Evolutionary conservation across 805 yeast genomes (phyloP).

Genomic region (Saturnispora zaruensis): DNA sequence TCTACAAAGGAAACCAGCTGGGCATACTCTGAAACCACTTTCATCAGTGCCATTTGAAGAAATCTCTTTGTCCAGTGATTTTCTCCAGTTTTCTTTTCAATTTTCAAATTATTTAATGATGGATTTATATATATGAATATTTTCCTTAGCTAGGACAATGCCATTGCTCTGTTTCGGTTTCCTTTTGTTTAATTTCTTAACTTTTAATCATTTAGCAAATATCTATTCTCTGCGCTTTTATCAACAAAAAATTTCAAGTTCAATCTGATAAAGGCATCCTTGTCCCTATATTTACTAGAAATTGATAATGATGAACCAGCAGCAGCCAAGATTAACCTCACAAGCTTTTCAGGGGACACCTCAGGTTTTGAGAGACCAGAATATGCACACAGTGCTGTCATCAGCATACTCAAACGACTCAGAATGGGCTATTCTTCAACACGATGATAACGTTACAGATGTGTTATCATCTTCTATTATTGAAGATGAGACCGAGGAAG

Average conservation of each 20-base stretch:
- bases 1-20: slow-evolving; percentile 52
- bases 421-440: slow-evolving; percentile 5
- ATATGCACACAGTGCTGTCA: background rate
- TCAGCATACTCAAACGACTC: background rate
- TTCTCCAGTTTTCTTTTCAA: background rate
- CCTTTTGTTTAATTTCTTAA: background rate
- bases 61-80: background rate
- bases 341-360: background rate
- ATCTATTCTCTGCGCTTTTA: background rate
- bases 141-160: background rate
- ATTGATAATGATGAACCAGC: background rate
- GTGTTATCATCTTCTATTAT: slow-evolving; percentile 1
- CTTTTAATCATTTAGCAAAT: background rate
- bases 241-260: background rate
- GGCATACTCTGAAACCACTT: slow-evolving; percentile 75
- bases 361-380: background rate
- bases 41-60: slow-evolving; percentile 38
- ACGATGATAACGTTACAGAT: background rate
- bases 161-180: background rate
- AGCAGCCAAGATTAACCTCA: background rate
- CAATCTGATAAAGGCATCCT: background rate
- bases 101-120: background rate
- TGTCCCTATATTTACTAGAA: background rate
- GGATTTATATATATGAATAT: background rate
- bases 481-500: background rate